Percentiles rank a stretch among this genome's conserved stretches.
phyloP scores from a whole-genome alignment of 2,329 filamentous ascomycete species.

The Ceratocystis alfenasii region DNA sequence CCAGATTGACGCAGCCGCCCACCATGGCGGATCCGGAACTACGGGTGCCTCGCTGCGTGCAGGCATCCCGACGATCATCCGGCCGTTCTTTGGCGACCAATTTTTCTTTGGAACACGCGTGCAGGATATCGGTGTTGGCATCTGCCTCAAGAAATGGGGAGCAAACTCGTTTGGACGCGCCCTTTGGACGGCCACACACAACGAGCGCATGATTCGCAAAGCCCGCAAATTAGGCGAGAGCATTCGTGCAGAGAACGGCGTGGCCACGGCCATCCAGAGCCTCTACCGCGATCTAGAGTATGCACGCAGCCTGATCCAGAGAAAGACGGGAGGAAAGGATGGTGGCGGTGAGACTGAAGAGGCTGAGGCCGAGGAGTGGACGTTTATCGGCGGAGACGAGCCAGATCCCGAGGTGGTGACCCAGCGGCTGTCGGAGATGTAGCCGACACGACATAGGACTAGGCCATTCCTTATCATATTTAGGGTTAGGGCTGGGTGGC shows the following conservation, averaged over 20 bases:
- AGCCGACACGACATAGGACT: neutral
- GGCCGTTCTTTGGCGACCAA: conserved; percentile 96
- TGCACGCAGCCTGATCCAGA: conserved; percentile 65
- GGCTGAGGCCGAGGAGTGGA: conserved; percentile 77
- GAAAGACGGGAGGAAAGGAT: conserved; percentile 38
- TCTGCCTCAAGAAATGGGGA: conserved; percentile 80
- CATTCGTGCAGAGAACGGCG: conserved; percentile 83
- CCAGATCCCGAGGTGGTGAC: conserved; percentile 36
- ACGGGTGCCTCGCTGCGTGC: conserved; percentile 86
- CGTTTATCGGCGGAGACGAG: conserved; percentile 58
- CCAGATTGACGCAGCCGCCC: conserved; percentile 85
- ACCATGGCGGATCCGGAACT: conserved; percentile 89
- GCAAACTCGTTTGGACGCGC: conserved; percentile 74
- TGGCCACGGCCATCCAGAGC: conserved; percentile 78
- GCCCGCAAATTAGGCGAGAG: conserved; percentile 70
- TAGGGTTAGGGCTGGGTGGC: neutral
- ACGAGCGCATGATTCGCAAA: conserved; percentile 81
- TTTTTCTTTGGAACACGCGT: conserved; percentile 88
- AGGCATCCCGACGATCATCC: conserved; percentile 85
- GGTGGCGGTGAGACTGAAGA: conserved; percentile 41
- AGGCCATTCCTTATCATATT: no score
- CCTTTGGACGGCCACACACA: conserved; percentile 82
- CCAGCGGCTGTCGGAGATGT: conserved; percentile 29
- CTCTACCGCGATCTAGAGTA: conserved; percentile 95
- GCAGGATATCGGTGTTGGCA: conserved; percentile 85